Conservation (phyloP, 116 monocot species). For the Papilionanthe hybrid region DNA sequence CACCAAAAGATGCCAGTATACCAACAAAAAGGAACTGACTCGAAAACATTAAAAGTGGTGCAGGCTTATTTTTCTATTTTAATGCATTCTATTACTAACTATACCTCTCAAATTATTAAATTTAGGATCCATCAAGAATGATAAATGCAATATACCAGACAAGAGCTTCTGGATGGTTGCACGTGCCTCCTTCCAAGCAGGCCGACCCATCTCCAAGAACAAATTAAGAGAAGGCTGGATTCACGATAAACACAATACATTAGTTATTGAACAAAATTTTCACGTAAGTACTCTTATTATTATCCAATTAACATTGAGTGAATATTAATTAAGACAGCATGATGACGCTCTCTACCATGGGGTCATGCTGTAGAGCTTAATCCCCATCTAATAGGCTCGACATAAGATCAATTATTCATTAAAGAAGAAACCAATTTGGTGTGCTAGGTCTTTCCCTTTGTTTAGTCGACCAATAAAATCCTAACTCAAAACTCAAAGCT, state of each 20-base stretch:
- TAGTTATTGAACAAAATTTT: conserved; percentile 4
- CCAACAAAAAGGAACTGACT: neutral
- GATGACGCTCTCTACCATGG: neutral
- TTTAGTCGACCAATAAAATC: neutral
- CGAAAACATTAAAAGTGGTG: neutral
- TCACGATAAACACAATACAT: neutral
- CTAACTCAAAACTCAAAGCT: neutral
- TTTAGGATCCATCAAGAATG: neutral
- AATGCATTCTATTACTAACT: conserved; percentile 1
- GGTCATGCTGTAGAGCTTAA: conserved; percentile 1
- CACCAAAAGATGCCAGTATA: neutral
- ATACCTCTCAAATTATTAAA: neutral
- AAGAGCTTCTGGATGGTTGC: conserved; percentile 74
- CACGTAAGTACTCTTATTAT: neutral
- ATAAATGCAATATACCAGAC: conserved; percentile 46
- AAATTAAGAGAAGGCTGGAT: conserved; percentile 66
- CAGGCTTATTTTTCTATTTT: neutral
- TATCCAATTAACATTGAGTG: conserved; percentile 1
- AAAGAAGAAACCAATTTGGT: neutral
- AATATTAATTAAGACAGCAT: neutral
- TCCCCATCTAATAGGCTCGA: neutral
- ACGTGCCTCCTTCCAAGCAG: conserved; percentile 93
- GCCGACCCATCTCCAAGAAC: conserved; percentile 79
- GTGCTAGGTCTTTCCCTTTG: neutral
- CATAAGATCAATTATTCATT: neutral